Evolutionary conservation across 83 land plant species (phyloP).

Genomic region (Larix sibirica): DNA sequence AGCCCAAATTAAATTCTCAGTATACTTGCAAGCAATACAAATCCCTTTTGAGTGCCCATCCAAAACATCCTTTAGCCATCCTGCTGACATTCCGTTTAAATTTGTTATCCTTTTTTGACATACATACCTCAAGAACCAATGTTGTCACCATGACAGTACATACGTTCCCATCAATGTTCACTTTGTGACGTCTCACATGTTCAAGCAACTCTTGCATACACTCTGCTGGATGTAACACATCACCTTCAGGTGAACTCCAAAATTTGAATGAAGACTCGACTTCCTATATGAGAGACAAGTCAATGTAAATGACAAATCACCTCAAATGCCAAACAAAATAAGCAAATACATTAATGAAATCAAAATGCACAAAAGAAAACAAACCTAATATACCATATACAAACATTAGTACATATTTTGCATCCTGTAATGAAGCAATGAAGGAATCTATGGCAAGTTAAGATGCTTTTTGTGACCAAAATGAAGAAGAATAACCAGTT

Average conservation of each 20-base stretch:
- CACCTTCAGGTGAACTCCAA: constrained; percentile 72
- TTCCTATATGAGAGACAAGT: constrained; percentile 42
- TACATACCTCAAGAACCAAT: constrained; percentile 91
- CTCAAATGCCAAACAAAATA: too few relatives aligned
- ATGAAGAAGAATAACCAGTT: too few relatives aligned
- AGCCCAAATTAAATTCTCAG: background rate
- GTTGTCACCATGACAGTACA: constrained; percentile 95
- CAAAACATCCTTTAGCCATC: background rate
- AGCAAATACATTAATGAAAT: too few relatives aligned
- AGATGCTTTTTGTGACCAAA: too few relatives aligned
- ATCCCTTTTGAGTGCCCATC: background rate
- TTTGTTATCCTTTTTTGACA: background rate
- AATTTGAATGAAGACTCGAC: constrained; percentile 57
- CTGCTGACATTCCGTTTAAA: background rate
- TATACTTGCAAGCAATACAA: background rate
- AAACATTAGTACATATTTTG: too few relatives aligned
- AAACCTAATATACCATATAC: too few relatives aligned
- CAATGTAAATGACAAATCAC: background rate
- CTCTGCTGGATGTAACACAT: constrained; percentile 68
- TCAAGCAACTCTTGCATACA: constrained; percentile 93
- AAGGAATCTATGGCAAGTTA: too few relatives aligned
- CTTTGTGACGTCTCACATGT: constrained; percentile 86
- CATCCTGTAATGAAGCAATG: too few relatives aligned
- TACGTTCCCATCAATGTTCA: constrained; percentile 94
- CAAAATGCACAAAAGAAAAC: too few relatives aligned